These are phyloP conservation scores for Pseudozyma hubeiensis DNA, from an alignment of 1,284 basidiomycete species.

Conservation along the genomic window DNA sequence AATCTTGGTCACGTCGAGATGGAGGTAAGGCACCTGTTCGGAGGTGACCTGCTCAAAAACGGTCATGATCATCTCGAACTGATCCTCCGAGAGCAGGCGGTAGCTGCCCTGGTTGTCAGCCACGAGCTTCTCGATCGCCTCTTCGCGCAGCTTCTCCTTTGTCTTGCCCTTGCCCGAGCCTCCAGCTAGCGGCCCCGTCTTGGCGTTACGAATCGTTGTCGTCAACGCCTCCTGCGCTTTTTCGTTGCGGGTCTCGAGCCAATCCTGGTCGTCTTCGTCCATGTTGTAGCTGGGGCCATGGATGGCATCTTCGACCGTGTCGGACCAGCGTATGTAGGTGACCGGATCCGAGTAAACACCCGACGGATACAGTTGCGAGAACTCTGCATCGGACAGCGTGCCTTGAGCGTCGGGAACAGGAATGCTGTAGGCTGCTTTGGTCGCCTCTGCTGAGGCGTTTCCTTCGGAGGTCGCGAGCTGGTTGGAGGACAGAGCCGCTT, in stretches of 20 bases:
- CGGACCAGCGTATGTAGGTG: constrained; percentile 85
- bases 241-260: constrained; percentile 91
- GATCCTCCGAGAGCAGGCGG: constrained; percentile 77
- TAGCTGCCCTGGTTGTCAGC: constrained; percentile 73
- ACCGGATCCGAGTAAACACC: constrained; percentile 68
- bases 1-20: constrained; percentile 73
- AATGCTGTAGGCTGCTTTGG: constrained; percentile 64
- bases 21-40: constrained; percentile 87
- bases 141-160: constrained; percentile 70
- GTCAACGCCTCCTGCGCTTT: constrained; percentile 86
- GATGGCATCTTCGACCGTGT: constrained; percentile 85
- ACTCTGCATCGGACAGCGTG: constrained; percentile 54
- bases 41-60: constrained; percentile 91
- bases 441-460: constrained; percentile 22
- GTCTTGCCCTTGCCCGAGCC: constrained; percentile 59
- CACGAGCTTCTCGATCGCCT: constrained; percentile 71
- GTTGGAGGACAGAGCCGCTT: constrained; percentile 66
- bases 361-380: constrained; percentile 59
- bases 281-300: constrained; percentile 83
- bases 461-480: constrained; percentile 61
- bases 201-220: constrained; percentile 79
- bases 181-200: constrained; percentile 67
- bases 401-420: constrained; percentile 65
- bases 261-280: constrained; percentile 95
- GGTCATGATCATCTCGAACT: constrained; percentile 95